Evolutionary conservation across 169 alveolate genomes (phyloP), one percentile per base, ranked within the genome.

Genomic region (Plasmodium billcollinsi): DNA sequence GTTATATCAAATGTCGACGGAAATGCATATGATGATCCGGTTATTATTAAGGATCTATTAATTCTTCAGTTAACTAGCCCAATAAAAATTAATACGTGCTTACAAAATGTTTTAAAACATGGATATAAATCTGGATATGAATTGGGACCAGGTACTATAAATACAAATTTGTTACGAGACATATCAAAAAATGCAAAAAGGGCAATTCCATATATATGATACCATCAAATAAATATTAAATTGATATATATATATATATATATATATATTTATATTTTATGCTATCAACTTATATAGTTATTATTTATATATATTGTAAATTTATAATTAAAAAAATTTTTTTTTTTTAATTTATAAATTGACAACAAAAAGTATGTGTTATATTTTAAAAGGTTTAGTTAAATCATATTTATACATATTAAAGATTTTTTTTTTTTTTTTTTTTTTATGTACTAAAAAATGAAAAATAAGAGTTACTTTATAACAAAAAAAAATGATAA

Each of bases 1-100:
- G 85, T 89, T 66, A 50, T 93, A 20, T 76, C 91, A 59, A 93
- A 93, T 65, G 95, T 93, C 15, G 95, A 93, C 58, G 95, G 94
- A 1, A 65, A 49, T 45, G 73, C 93, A 58, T 93, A 93, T 78
- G 69, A 78, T 12, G 94, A 83, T 56, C 95, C 95, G 6, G 54
- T 21, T 18, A 83, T 70, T 62, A 93, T 93, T 58, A 88, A 88
- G 47, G 50, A 83, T 45, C 39, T 85, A 1, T 89, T 93, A 62
- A 74, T 83, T 73, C 66, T 90, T n/a, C 91, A 90, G 86, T 90
- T 90, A 58, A 88, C 93, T 45, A 72, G 90, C 39, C 94, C 94
- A 33, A 92, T 90, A 26, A 74, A 54, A 69, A 86, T 90, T 39
- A 86, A 90, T 54, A 43, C 29, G 18, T 73, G 93, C 20, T 61